Conservation (phyloP, 2,329 filamentous ascomycete genomes). For the Incumbomyces delicatus region DNA sequence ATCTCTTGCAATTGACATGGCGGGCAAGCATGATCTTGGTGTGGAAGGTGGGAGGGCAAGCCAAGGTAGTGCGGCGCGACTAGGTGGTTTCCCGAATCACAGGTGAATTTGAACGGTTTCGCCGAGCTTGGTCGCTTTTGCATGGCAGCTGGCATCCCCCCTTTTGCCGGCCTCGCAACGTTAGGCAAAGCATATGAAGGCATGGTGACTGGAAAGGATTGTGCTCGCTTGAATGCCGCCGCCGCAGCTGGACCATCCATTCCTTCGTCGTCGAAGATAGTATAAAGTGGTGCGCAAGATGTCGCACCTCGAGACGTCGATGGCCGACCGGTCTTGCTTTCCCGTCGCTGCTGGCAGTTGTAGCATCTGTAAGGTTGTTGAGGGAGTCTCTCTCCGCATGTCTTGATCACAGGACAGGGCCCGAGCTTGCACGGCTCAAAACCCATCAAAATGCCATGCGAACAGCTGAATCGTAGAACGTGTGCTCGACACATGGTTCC, state of each 20-base stretch:
- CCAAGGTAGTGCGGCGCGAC: constrained; percentile 17
- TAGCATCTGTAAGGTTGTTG: constrained; percentile 22
- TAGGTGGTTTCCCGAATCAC: constrained; percentile 15
- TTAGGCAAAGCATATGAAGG: constrained; percentile 15
- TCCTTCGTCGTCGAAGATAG: constrained; percentile 10
- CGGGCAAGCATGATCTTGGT: constrained; percentile 20
- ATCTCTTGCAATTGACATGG: constrained; percentile 19
- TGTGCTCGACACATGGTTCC: constrained; percentile 20
- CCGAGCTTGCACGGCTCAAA: constrained; percentile 16
- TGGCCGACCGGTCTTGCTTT: constrained; percentile 10
- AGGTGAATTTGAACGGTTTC: constrained; percentile 18
- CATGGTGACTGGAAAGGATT: constrained; percentile 4
- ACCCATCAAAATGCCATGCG: constrained; percentile 20
- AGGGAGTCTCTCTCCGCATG: constrained; percentile 16
- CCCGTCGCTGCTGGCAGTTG: constrained; percentile 17
- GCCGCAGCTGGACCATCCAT: constrained; percentile 12
- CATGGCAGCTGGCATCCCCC: not conserved
- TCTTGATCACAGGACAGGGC: constrained; percentile 19
- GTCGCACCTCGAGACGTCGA: constrained; percentile 10
- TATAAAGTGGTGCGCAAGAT: constrained; percentile 6
- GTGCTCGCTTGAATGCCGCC: not conserved
- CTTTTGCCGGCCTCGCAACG: constrained; percentile 15
- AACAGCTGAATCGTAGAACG: constrained; percentile 20
- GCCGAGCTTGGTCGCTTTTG: constrained; percentile 9
- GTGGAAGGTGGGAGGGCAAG: constrained; percentile 18